These are phyloP conservation scores for Entonaema liquescens DNA, from an alignment of 495 filamentous ascomycete species.

Conservation along the genomic window DNA sequence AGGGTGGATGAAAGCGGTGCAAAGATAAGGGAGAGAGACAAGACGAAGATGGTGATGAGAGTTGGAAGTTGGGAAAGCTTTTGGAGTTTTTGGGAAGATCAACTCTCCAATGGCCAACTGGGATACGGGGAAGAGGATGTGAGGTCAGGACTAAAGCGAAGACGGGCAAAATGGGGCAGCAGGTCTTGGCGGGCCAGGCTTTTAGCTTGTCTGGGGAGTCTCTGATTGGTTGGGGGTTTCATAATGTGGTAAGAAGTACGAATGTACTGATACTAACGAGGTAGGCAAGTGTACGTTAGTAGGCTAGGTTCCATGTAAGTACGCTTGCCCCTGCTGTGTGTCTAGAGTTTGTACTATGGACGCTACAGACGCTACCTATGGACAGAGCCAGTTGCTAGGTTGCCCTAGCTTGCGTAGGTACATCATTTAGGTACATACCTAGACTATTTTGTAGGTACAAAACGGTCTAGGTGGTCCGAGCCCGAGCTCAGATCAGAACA, in stretches of 20 bases:
- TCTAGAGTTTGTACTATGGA: conserved; percentile 20
- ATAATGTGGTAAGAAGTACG: conserved; percentile 41
- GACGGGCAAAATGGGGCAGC: conserved; percentile 40
- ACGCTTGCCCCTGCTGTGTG: conserved; percentile 33
- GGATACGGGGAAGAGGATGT: conserved; percentile 41
- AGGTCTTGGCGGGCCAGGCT: conserved; percentile 36
- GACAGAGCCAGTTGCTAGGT: not conserved
- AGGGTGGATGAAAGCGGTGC: conserved; percentile 42
- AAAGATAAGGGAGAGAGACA: conserved; percentile 48
- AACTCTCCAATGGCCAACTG: conserved; percentile 40
- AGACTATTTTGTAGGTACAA: not conserved
- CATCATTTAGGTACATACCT: not conserved
- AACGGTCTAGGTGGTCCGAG: not conserved
- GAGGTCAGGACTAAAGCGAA: conserved; percentile 42
- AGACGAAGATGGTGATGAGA: conserved; percentile 41
- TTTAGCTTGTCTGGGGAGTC: conserved; percentile 12
- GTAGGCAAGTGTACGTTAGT: not conserved
- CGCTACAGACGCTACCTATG: too few species aligned
- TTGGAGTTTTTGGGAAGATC: conserved; percentile 46
- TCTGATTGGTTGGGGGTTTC: conserved; percentile 27
- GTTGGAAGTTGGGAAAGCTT: conserved; percentile 43
- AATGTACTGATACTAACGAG: not conserved
- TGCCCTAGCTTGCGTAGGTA: not conserved
- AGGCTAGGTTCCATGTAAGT: conserved; percentile 11
- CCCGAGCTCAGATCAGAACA: conserved; percentile 16